Conservation (phyloP, 2,329 filamentous ascomycete genomes). For the Colletotrichum caudatum region DNA sequence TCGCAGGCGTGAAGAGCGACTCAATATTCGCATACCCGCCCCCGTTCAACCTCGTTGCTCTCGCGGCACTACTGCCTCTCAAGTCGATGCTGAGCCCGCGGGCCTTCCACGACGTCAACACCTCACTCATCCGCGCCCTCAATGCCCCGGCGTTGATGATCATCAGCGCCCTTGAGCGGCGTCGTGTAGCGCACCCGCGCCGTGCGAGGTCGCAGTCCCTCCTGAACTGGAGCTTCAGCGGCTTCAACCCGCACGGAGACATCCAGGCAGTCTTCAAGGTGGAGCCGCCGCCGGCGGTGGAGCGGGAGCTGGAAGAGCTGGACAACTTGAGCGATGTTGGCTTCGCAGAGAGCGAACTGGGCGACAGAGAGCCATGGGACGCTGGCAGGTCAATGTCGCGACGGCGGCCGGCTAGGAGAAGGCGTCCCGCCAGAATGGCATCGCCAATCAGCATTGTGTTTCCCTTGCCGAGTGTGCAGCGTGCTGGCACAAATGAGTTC, state of each 20-base stretch:
- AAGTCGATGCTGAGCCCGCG: constrained; percentile 72
- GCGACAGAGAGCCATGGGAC: constrained; percentile 17
- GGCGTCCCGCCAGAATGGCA: constrained; percentile 25
- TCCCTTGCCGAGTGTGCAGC: constrained; percentile 34
- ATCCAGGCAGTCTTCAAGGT: constrained; percentile 71
- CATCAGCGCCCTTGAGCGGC: constrained; percentile 72
- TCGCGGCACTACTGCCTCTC: constrained; percentile 74
- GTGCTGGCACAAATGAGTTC: constrained; percentile 24
- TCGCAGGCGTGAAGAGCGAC: constrained; percentile 80
- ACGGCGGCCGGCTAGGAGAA: constrained; percentile 23
- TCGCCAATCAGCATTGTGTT: constrained; percentile 39
- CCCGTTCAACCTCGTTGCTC: constrained; percentile 76
- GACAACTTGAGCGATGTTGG: constrained; percentile 40
- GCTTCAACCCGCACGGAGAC: constrained; percentile 67
- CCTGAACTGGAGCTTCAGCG: constrained; percentile 44
- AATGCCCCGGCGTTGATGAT: constrained; percentile 73
- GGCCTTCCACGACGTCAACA: constrained; percentile 79
- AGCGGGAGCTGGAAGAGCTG: constrained; percentile 48
- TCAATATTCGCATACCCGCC: constrained; percentile 77
- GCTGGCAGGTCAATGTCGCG: constrained; percentile 9
- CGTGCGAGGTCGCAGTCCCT: constrained; percentile 54
- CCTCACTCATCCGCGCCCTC: constrained; percentile 70
- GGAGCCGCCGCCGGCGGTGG: constrained; percentile 61
- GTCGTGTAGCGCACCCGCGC: constrained; percentile 53
- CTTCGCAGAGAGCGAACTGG: constrained; percentile 34